Base-by-base conservation (phyloP, 306 rosid species). In the Luffa aegyptiaca region DNA sequence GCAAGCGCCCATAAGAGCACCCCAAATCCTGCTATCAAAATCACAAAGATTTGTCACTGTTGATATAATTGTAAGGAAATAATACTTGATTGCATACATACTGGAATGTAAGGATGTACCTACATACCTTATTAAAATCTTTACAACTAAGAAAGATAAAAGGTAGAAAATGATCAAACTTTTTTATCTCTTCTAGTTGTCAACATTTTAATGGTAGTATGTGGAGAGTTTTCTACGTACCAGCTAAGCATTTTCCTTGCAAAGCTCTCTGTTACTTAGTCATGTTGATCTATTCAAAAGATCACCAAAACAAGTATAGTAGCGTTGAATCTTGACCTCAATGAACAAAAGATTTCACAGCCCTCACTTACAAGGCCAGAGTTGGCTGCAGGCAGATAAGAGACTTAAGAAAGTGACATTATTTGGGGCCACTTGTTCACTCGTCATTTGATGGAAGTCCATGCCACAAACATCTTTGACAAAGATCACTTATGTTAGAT, bases 11-110 rank as follows among this genome's bases (percentile, higher is more conserved):
- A 90, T 84, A 86, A 88, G 91, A 80, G 93, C 88, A 82, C 86
- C 90, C 88, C 89, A 88, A 21, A 90, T 90, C 87, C 89, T 83
- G 77, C 93, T 42, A n/a, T n/a, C n/a, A n/a, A n/a, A n/a, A 81
- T 86, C 92, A 68, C 85, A 88, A 46, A 51, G 31, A 84, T 41
- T 65, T 20, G 42, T 36, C 90, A 86, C 62, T 79, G 85, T 90
- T 77, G 85, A 71, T 65, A 86, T 86, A 70, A 86, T n/a, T n/a
- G n/a, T n/a, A n/a, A n/a, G n/a, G n/a, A n/a, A n/a, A n/a, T n/a
- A n/a, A n/a, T n/a, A n/a, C n/a, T n/a, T n/a, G n/a, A n/a, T n/a
- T n/a, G n/a, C n/a, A n/a, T n/a, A n/a, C n/a, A n/a, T n/a, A n/a
- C n/a, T n/a, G n/a, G n/a, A n/a, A n/a, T n/a, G n/a, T n/a, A n/a